Conservation (phyloP, 108 stramenopile genomes). For the Nannochloropsis gaditana region DNA sequence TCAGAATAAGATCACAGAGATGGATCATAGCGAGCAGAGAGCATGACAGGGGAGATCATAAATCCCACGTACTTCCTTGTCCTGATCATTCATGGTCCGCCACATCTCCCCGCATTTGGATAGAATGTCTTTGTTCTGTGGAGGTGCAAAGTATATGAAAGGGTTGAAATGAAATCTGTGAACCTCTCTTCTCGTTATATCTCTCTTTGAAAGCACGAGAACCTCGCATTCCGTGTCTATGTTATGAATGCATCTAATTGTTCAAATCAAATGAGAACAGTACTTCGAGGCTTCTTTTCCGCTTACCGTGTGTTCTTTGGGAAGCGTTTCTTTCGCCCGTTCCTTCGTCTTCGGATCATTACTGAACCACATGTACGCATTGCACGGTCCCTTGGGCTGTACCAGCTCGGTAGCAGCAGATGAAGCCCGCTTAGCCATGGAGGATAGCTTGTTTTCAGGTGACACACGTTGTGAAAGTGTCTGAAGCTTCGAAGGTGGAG, state of each 20-base stretch:
- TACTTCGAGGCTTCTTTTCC: no score
- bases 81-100: background rate
- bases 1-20: no score
- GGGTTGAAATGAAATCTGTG: no score
- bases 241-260: no score
- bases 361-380: conserved; percentile 3
- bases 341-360: background rate
- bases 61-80: background rate
- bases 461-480: no score
- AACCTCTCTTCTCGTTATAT: no score
- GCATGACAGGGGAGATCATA: background rate
- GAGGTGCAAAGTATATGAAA: background rate
- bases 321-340: background rate
- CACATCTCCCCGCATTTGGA: background rate
- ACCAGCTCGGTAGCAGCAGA: background rate
- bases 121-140: background rate
- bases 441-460: no score
- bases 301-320: background rate
- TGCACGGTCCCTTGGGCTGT: background rate
- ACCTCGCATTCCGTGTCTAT: no score
- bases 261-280: no score
- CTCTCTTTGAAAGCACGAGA: no score
- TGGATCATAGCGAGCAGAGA: background rate
- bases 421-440: background rate
- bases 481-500: no score